Evolutionary conservation across 2,329 filamentous ascomycete species (phyloP).

Genomic region (Alternaria conjuncta): DNA sequence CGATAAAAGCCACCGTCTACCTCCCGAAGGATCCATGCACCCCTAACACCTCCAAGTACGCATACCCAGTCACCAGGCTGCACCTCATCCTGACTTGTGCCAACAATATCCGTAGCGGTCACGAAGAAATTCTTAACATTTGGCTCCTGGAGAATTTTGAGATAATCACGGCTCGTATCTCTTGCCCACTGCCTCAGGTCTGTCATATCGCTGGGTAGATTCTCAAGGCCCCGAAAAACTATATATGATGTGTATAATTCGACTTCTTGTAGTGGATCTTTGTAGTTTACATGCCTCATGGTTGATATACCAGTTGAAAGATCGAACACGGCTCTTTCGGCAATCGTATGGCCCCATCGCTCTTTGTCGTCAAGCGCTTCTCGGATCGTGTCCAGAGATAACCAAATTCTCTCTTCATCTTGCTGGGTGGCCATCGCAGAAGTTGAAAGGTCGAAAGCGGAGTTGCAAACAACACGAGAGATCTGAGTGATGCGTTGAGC

Average conservation of each 20-base stretch:
- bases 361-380: background rate
- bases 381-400: background rate
- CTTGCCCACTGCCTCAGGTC: background rate
- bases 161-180: background rate
- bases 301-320: background rate
- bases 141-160: background rate
- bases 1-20: background rate
- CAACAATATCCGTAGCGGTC: background rate
- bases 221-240: background rate
- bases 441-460: background rate
- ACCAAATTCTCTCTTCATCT: background rate
- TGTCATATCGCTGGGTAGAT: background rate
- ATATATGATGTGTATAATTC: background rate
- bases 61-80: background rate
- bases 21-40: background rate
- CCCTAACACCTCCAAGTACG: background rate
- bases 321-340: background rate
- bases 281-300: background rate
- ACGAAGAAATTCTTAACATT: background rate
- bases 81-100: background rate
- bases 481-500: background rate
- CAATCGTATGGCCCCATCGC: background rate
- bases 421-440: background rate
- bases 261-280: background rate
- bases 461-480: background rate